These are phyloP conservation scores for Entomortierella lignicola DNA, from an alignment of 192 early-diverging fungal species.

Conservation along the genomic window DNA sequence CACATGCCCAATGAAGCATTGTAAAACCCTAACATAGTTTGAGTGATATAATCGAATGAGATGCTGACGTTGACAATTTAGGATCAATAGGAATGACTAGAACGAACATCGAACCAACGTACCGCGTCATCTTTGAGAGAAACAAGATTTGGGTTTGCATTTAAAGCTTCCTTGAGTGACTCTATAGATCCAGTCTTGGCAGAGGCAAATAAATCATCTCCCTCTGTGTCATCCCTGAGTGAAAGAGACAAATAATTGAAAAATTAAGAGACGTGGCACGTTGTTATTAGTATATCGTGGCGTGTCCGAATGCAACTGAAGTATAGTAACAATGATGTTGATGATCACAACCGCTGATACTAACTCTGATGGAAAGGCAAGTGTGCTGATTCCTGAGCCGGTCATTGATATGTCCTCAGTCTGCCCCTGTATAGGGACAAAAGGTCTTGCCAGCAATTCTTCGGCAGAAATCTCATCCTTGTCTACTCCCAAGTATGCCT, in stretches of 20 bases:
- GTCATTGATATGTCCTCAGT: conserved; percentile 28
- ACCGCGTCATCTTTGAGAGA: conserved; percentile 38
- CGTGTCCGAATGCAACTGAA: too few species aligned
- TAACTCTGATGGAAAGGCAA: conserved; percentile 44
- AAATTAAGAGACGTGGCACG: not conserved
- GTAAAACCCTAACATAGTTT: conserved; percentile 57
- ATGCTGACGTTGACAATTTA: not conserved
- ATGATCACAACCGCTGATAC: not conserved
- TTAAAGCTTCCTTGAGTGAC: conserved; percentile 3
- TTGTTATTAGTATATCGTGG: not conserved
- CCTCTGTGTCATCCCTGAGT: conserved; percentile 5
- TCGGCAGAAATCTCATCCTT: conserved; percentile 48
- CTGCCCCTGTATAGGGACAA: conserved; percentile 21
- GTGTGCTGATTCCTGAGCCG: conserved; percentile 55
- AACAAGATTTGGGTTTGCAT: conserved; percentile 15
- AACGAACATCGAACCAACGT: not conserved
- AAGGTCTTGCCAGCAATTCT: conserved; percentile 39
- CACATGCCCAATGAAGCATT: conserved; percentile 64
- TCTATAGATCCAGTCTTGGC: conserved; percentile 33
- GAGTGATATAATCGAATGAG: not conserved
- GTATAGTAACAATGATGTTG: too few species aligned
- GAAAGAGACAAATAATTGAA: too few species aligned
- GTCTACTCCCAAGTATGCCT: conserved; percentile 40
- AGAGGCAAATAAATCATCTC: conserved; percentile 22
- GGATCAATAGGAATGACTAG: not conserved